Evolutionary conservation across 1,284 basidiomycete species (phyloP), one percentile per base, ranked within the genome.

Genomic region (Ceratobasidium sp.): DNA sequence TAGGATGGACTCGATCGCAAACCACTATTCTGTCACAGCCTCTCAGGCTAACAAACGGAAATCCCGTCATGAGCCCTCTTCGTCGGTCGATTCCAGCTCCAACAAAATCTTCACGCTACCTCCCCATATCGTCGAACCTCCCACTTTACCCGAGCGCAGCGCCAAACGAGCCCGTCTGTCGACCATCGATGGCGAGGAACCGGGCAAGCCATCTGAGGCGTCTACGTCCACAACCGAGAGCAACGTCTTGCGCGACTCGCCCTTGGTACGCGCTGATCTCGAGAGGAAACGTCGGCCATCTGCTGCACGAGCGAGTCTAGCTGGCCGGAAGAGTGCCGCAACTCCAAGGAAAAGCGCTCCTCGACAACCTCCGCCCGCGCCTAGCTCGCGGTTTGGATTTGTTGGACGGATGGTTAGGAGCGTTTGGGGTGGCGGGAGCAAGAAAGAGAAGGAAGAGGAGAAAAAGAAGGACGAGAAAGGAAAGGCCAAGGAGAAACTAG

Each of bases 1-100:
- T 26, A 80, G 79, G 85, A 94, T 94, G 93, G 90, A 92, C 79
- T 90, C 92, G 2, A 93, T 94, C 80, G 86, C 89, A 28, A 86
- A 81, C 71, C 89, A 90, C 77, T 88, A 90, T 76, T 86, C 90
- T 15, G 89, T 87, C 65, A 86, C 86, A 61, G 86, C 88, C 33
- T 45, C 61, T 10, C 76, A 69, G 56, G 78, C 79, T 31, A 79
- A 77, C 56, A 82, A 82, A 53, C 81, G 81, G 51, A 82, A 82
- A 73, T 80, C 80, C 15, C 58, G 65, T n/a, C 73, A 75, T 26
- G 37, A 61, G 23, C 37, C 73, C n/a, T 35, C 60, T 42, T 35
- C 60, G 11, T 64, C 73, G 17, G 31, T 37, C 58, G 23, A 58
- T 65, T 37, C 76, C 6, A 63, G 74, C 13, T 60, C 65, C 11